A percentile compares a stretch with the other conserved stretches of the same genome.
phyloP scores from a whole-genome alignment of 2,329 filamentous ascomycete genomes.

The Fusarium sp. region DNA sequence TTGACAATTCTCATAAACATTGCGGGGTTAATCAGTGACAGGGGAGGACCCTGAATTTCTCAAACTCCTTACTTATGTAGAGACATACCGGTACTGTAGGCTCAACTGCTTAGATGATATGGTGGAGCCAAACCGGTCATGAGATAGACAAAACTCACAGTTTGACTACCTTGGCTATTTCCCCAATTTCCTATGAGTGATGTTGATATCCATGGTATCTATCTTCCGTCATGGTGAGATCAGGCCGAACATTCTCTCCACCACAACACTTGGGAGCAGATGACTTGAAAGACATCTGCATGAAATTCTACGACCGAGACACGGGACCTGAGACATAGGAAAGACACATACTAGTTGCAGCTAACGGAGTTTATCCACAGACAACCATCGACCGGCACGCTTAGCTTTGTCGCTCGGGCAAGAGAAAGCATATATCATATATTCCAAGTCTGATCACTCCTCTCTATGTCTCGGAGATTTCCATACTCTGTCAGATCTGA shows the following conservation, averaged over 20 bases:
- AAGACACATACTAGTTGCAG: constrained; percentile 6
- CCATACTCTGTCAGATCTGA: constrained; percentile 18
- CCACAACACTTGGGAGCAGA: neutral
- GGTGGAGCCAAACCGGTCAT: neutral
- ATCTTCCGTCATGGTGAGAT: too few species aligned
- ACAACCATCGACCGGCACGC: constrained; percentile 7
- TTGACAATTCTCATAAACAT: neutral
- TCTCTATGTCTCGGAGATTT: constrained; percentile 31
- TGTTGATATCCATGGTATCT: too few species aligned
- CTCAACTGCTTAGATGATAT: too few species aligned
- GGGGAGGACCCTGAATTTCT: constrained; percentile 30
- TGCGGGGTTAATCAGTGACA: constrained; percentile 19
- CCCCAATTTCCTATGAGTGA: too few species aligned
- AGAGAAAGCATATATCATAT: neutral
- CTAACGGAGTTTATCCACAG: neutral
- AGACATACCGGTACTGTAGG: too few species aligned
- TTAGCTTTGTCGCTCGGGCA: constrained; percentile 8
- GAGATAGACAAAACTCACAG: neutral
- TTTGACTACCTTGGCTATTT: neutral
- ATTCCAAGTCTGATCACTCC: constrained; percentile 4
- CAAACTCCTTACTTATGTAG: neutral
- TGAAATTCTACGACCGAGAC: constrained; percentile 24
- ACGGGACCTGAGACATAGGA: constrained; percentile 18
- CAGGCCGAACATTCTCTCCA: neutral
- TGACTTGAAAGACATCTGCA: constrained; percentile 19